Evolutionary conservation across 805 yeast species (phyloP).

Genomic region (Teunomyces atbi): DNA sequence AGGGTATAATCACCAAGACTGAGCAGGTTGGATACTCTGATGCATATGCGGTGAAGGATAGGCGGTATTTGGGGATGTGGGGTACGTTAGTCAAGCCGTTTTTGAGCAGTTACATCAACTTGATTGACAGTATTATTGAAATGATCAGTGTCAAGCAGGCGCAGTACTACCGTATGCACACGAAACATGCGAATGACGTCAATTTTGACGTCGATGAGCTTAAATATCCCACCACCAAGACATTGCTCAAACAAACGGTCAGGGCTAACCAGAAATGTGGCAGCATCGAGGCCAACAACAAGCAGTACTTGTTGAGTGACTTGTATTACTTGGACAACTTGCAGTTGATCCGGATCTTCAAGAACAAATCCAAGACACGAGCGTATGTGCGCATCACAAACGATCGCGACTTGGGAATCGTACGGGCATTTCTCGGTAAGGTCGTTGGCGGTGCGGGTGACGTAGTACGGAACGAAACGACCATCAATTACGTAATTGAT

Average conservation of each 20-base stretch:
- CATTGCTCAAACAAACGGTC: constrained; percentile 27
- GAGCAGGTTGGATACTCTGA: constrained; percentile 15
- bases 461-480: constrained; percentile 15
- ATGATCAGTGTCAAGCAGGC: constrained; percentile 15
- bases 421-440: constrained; percentile 21
- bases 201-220: constrained; percentile 13
- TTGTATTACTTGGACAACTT: constrained; percentile 38
- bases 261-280: constrained; percentile 4
- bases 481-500: constrained; percentile 32
- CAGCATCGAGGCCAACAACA: constrained; percentile 34
- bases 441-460: constrained; percentile 12
- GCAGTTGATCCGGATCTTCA: constrained; percentile 33
- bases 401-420: constrained; percentile 24
- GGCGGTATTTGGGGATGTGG: constrained; percentile 20
- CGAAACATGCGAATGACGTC: constrained; percentile 4
- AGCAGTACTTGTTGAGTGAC: constrained; percentile 41
- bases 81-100: constrained; percentile 34
- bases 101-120: constrained; percentile 30
- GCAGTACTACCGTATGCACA: constrained; percentile 12
- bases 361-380: constrained; percentile 40
- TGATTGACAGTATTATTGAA: constrained; percentile 16
- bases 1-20: constrained; percentile 13
- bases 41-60: constrained; percentile 20
- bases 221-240: constrained; percentile 31
- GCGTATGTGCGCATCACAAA: constrained; percentile 37